Percentiles rank a stretch among this genome's conserved stretches.
phyloP scores from a whole-genome alignment of 371 early-diverging fungal genomes.

The Mortierella sp. region DNA sequence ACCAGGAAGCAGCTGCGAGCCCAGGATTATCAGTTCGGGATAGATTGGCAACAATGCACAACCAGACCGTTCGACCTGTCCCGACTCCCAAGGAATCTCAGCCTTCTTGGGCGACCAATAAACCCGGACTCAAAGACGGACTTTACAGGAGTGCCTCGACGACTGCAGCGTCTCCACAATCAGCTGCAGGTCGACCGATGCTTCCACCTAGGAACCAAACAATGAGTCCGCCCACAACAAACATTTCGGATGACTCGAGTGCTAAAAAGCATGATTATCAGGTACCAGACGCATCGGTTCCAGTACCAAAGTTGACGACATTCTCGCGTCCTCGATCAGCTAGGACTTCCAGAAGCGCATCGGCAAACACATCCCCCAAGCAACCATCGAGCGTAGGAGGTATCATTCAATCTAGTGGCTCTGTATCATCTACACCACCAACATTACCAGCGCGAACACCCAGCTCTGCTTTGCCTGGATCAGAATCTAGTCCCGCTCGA shows the following conservation, averaged over 20 bases:
- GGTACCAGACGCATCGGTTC: constrained; percentile 27
- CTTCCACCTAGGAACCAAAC: constrained; percentile 30
- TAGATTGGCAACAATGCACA: constrained; percentile 42
- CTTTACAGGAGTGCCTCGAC: not conserved
- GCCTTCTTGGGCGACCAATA: constrained; percentile 10
- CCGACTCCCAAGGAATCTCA: constrained; percentile 1
- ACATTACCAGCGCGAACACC: constrained; percentile 29
- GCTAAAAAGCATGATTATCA: constrained; percentile 14
- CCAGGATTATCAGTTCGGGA: constrained; percentile 30
- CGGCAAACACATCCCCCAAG: not conserved
- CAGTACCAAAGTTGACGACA: constrained; percentile 44
- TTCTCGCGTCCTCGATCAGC: constrained; percentile 48
- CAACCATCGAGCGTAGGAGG: constrained; percentile 6
- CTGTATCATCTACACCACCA: constrained; percentile 17
- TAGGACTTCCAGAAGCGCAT: constrained; percentile 27
- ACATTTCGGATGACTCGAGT: not conserved
- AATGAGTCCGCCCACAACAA: not conserved
- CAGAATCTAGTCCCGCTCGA: constrained; percentile 26
- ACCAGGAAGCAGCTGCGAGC: not conserved
- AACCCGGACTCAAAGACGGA: constrained; percentile 1
- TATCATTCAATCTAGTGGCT: not conserved
- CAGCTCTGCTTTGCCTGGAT: not conserved
- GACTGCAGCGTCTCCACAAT: constrained; percentile 10
- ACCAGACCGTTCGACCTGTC: constrained; percentile 7
- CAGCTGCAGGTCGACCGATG: constrained; percentile 23